These are phyloP conservation scores for Panicum virgatum DNA, from an alignment of 202 grass and related monocot genomes.

Conservation along the genomic window DNA sequence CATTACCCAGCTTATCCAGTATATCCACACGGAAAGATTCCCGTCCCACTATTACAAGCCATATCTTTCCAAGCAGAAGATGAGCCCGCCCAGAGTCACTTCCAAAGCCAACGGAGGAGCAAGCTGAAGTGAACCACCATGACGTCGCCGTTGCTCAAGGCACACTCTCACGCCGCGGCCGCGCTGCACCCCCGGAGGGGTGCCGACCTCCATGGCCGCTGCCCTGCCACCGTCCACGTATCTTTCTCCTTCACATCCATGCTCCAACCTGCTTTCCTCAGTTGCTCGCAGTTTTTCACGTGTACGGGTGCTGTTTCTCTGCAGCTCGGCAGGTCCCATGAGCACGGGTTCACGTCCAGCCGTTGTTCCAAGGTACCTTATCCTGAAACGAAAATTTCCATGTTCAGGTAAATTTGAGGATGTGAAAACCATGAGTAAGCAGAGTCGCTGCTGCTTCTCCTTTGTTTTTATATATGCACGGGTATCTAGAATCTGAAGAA, in stretches of 20 bases:
- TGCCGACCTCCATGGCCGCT: constrained; percentile 15
- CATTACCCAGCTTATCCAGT: constrained; percentile 45
- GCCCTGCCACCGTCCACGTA: constrained; percentile 21
- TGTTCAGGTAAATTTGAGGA: background rate
- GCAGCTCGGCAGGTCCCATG: constrained; percentile 31
- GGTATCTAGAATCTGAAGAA: constrained; percentile 12
- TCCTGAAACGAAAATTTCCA: background rate
- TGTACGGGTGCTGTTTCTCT: background rate
- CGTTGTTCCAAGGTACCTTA: constrained; percentile 8
- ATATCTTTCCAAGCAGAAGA: background rate
- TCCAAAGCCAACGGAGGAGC: background rate
- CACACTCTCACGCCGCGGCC: constrained; percentile 40
- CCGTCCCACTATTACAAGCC: background rate
- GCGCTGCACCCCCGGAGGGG: constrained; percentile 32
- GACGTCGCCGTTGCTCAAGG: constrained; percentile 57
- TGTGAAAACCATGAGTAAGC: background rate
- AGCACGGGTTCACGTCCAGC: background rate
- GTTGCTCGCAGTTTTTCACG: background rate
- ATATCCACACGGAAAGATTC: constrained; percentile 34
- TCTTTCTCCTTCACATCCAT: constrained; percentile 31
- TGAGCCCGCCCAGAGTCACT: background rate
- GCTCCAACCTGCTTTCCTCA: background rate
- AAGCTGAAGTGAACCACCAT: constrained; percentile 39
- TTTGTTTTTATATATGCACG: constrained; percentile 9
- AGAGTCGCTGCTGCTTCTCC: background rate